Evolutionary conservation across 2,329 filamentous ascomycete genomes (phyloP).

Genomic region (Apiospora arundinis): DNA sequence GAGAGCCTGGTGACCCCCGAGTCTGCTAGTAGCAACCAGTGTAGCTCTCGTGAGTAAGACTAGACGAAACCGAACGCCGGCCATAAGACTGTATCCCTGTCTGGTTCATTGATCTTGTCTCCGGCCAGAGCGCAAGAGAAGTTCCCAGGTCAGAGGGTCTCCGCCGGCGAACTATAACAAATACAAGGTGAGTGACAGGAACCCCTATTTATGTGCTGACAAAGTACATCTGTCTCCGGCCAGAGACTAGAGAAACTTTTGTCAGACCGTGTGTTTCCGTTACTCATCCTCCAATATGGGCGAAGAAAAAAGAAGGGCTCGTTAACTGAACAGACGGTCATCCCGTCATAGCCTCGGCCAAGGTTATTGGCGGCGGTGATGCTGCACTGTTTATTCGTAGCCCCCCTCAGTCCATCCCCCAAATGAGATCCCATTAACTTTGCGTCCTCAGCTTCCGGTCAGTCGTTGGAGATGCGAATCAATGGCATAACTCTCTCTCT

Average conservation of each 20-base stretch:
- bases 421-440: neutral
- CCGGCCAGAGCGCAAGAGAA: neutral
- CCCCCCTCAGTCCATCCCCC: neutral
- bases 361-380: neutral
- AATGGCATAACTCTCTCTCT: neutral
- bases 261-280: neutral
- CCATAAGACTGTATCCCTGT: neutral
- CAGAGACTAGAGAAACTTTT: neutral
- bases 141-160: neutral
- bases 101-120: neutral
- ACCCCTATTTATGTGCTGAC: neutral
- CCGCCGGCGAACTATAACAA: neutral
- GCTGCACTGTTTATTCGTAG: neutral
- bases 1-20: conserved; percentile 3
- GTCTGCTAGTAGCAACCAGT: neutral
- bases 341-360: neutral
- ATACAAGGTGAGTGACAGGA: neutral
- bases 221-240: neutral
- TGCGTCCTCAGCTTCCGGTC: neutral
- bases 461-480: neutral
- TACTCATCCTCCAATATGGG: neutral
- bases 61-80: neutral
- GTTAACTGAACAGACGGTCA: neutral
- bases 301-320: neutral
- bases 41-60: neutral